Percentiles rank a stretch among this genome's conserved stretches.
phyloP scores from a whole-genome alignment of 768 basidiomycete genomes.

The Mycena vulgaris region DNA sequence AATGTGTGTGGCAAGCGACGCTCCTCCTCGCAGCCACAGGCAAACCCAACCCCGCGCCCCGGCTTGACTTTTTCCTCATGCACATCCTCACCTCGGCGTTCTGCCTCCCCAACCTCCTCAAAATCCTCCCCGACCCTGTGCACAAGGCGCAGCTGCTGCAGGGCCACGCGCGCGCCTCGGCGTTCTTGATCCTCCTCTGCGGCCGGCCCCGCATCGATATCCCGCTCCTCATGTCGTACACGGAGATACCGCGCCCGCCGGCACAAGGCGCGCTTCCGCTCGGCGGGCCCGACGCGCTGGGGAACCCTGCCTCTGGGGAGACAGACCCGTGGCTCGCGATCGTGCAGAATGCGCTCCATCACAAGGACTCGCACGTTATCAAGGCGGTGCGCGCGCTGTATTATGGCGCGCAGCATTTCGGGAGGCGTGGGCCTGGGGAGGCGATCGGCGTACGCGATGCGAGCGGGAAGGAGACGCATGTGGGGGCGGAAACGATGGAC shows the following conservation, averaged over 20 bases:
- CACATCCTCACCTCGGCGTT: constrained; percentile 19
- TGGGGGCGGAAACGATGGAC: constrained; percentile 51
- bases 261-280: not conserved
- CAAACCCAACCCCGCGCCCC: not conserved
- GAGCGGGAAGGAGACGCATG: constrained; percentile 46
- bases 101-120: constrained; percentile 14
- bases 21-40: constrained; percentile 14
- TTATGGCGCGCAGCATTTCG: constrained; percentile 10
- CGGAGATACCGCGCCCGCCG: not conserved
- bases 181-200: constrained; percentile 11
- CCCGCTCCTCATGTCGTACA: constrained; percentile 20
- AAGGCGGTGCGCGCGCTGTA: constrained; percentile 25
- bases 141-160: constrained; percentile 14
- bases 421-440: constrained; percentile 13
- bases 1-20: constrained; percentile 13
- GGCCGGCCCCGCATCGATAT: constrained; percentile 18
- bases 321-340: constrained; percentile 14
- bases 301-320: too few relatives aligned
- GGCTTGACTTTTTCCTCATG: constrained; percentile 30
- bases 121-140: not conserved
- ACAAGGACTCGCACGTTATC: constrained; percentile 19
- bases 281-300: too few relatives aligned
- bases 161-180: constrained; percentile 12
- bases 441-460: not conserved
- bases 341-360: constrained; percentile 8